These are phyloP conservation scores for Clitocybe nebularis DNA, from an alignment of 1,284 basidiomycete species.

Conservation along the genomic window DNA sequence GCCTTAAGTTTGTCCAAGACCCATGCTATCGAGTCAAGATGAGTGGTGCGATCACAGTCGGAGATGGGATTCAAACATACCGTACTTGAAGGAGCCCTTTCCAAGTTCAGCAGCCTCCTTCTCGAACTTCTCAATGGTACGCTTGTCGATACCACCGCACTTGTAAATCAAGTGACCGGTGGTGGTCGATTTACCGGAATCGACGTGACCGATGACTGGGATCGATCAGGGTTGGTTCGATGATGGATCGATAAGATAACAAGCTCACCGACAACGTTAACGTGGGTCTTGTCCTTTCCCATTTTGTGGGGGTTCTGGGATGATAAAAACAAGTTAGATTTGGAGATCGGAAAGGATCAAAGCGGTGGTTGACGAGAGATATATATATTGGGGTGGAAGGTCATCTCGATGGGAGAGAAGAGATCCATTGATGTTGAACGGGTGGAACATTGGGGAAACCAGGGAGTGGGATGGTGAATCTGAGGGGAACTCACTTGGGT, in stretches of 20 bases:
- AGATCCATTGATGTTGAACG: slow-evolving; percentile 24
- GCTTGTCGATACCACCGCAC: slow-evolving; percentile 99
- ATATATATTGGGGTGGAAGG: too few relatives aligned
- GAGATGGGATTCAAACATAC: slow-evolving; percentile 44
- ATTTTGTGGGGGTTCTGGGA: slow-evolving; percentile 59
- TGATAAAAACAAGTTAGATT: slow-evolving; percentile 22
- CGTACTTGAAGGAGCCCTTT: slow-evolving; percentile 99
- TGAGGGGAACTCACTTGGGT: slow-evolving; percentile 40
- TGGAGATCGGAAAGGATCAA: slow-evolving; percentile 26
- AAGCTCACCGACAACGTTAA: slow-evolving; percentile 91
- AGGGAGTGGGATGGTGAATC: slow-evolving; percentile 8
- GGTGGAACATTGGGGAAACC: slow-evolving; percentile 9
- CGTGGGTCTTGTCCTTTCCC: slow-evolving; percentile 87
- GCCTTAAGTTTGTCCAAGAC: slow-evolving; percentile 99
- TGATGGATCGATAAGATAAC: slow-evolving; percentile 34
- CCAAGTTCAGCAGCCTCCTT: slow-evolving; percentile 99
- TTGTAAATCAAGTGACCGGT: slow-evolving; percentile 99
- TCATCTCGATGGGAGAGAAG: too few relatives aligned
- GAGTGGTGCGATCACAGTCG: slow-evolving; percentile 18
- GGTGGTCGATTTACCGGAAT: slow-evolving; percentile 98
- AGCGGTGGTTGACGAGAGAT: too few relatives aligned
- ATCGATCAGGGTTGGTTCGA: slow-evolving; percentile 22
- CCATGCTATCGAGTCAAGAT: slow-evolving; percentile 66
- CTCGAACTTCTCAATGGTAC: slow-evolving; percentile 99
- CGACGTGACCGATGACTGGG: slow-evolving; percentile 95